Evolutionary conservation across 2,329 filamentous ascomycete species (phyloP).

Genomic region (Aphanoascus verrucosus): DNA sequence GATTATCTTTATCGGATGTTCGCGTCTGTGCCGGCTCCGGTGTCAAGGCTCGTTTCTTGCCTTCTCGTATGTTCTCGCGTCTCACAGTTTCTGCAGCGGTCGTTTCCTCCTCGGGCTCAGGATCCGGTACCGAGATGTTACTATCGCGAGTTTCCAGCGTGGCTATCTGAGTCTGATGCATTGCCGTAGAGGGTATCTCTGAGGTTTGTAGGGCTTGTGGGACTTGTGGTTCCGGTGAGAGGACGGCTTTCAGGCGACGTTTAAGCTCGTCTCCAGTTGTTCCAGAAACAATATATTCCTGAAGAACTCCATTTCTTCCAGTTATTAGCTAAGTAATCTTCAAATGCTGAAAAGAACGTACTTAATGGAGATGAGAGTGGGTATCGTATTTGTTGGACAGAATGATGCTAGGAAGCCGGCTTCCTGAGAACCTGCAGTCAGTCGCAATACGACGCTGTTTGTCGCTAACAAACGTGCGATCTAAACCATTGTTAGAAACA

Average conservation of each 20-base stretch:
- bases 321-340: constrained; percentile 13
- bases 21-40: background rate
- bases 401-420: constrained; percentile 72
- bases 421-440: constrained; percentile 65
- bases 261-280: constrained; percentile 57
- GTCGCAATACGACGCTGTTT: constrained; percentile 58
- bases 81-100: constrained; percentile 14
- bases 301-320: constrained; percentile 59
- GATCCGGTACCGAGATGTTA: background rate
- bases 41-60: constrained; percentile 14
- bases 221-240: constrained; percentile 14
- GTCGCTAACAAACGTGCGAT: constrained; percentile 47
- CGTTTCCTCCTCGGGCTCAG: constrained; percentile 13
- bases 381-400: constrained; percentile 67
- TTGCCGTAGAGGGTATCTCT: constrained; percentile 3
- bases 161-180: constrained; percentile 6
- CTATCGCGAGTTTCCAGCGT: constrained; percentile 3
- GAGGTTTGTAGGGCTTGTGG: constrained; percentile 1
- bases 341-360: constrained; percentile 29
- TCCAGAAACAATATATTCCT: constrained; percentile 62
- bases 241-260: constrained; percentile 42
- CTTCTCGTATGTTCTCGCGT: constrained; percentile 22
- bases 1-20: constrained; percentile 30
- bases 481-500: constrained; percentile 29
- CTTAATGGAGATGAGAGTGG: constrained; percentile 59